These are phyloP conservation scores for Thermochaetoides thermophila DNA, from an alignment of 495 filamentous ascomycete genomes.

Conservation along the genomic window DNA sequence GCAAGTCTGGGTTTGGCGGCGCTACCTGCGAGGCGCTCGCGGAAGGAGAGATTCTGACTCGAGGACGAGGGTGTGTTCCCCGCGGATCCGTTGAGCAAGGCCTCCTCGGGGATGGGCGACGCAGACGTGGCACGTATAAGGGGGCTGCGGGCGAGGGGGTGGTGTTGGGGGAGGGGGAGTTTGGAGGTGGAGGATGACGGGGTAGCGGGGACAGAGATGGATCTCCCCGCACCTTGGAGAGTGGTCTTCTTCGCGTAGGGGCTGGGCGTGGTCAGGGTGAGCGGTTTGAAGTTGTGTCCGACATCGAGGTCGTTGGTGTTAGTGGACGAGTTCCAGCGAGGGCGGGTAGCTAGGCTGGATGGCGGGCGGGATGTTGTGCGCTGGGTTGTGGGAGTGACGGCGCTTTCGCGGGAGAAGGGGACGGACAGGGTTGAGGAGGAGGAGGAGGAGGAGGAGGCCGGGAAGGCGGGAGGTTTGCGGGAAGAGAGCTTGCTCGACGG, in stretches of 20 bases:
- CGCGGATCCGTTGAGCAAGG: conserved; percentile 26
- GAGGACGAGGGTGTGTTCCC: too few species aligned
- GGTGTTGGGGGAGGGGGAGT: conserved; percentile 29
- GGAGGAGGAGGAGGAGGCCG: conserved; percentile 21
- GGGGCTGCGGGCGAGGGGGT: too few species aligned
- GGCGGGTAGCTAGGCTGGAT: conserved; percentile 40
- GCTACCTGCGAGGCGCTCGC: conserved; percentile 28
- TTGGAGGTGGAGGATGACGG: conserved; percentile 25
- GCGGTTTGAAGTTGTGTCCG: conserved; percentile 55
- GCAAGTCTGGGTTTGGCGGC: conserved; percentile 23
- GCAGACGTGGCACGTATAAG: conserved; percentile 26
- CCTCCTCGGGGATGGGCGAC: conserved; percentile 26
- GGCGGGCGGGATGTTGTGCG: conserved; percentile 34
- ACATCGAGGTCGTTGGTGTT: conserved; percentile 54
- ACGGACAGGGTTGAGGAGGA: conserved; percentile 25
- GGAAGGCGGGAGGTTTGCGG: conserved; percentile 18
- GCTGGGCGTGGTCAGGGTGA: conserved; percentile 45
- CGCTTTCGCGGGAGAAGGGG: conserved; percentile 29
- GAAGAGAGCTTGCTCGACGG: conserved; percentile 10
- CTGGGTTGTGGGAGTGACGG: conserved; percentile 39
- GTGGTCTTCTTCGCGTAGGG: conserved; percentile 40
- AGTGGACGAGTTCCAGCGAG: conserved; percentile 65
- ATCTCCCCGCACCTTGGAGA: conserved; percentile 18
- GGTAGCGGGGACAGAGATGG: conserved; percentile 21
- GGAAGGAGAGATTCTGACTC: conserved; percentile 31